A percentile compares a stretch with the other conserved stretches of the same genome.
These are phyloP conservation scores for Podaxis carcinomalis DNA, from an alignment of 768 basidiomycete genomes.

Conservation along the genomic window DNA sequence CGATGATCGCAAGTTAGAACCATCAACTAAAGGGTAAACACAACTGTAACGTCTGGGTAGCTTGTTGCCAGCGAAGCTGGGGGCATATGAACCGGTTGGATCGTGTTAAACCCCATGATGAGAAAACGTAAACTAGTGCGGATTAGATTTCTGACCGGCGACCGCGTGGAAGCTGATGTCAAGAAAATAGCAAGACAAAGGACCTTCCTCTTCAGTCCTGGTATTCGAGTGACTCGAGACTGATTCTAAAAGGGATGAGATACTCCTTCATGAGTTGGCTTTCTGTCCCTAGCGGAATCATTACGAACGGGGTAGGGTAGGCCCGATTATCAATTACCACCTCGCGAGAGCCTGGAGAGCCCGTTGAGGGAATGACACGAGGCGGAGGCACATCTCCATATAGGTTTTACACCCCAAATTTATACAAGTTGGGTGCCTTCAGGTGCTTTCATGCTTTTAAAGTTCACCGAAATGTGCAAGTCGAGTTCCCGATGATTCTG, in stretches of 20 bases:
- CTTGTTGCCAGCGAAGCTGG: not conserved
- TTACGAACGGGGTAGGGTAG: not conserved
- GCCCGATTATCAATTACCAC: no score
- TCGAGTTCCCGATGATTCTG: not conserved
- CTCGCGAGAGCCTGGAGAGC: no score
- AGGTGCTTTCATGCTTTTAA: not conserved
- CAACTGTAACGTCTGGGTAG: not conserved
- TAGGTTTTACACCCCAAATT: not conserved
- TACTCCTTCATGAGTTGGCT: not conserved
- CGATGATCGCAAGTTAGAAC: not conserved
- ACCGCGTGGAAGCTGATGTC: not conserved
- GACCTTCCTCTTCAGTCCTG: not conserved
- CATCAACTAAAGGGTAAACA: not conserved
- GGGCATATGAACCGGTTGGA: not conserved
- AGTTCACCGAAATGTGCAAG: not conserved
- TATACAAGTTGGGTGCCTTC: not conserved
- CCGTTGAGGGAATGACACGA: not conserved
- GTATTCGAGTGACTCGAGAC: not conserved
- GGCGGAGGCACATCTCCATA: not conserved
- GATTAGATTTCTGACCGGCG: not conserved
- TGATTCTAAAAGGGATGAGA: not conserved
- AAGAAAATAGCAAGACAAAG: not conserved
- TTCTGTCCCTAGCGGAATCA: not conserved
- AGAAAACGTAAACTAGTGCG: not conserved
- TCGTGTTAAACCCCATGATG: not conserved